Evolutionary conservation across 306 rosid species (phyloP), one percentile per base, ranked within the genome.

Genomic region (Fragaria iinumae): DNA sequence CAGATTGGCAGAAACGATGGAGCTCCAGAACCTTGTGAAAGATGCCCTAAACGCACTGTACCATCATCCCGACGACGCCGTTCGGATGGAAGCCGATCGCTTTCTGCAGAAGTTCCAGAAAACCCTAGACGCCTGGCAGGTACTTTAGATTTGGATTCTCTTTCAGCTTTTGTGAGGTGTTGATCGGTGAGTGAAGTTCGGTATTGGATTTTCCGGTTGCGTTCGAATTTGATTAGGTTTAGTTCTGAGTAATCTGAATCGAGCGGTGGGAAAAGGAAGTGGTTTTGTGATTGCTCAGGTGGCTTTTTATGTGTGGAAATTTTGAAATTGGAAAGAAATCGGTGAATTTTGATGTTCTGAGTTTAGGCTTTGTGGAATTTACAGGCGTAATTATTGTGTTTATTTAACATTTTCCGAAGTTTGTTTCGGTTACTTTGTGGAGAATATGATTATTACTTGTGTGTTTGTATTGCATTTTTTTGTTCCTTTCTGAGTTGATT

Each of bases 61-160:
- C 84, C 99, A 96, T 81, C 99, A 91, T 81, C 99, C 99, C 1
- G 97, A 89, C 79, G 98, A 91, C 75, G 76, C 90, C 49, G 89
- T 93, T 57, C 98, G 97, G 81, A 77, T 86, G 87, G 94, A 90
- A 76, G 99, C 99, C 90, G 99, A 96, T 96, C 99, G 94, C 45
- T 96, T 90, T 84, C 98, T 96, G 4, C 99, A 96, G 77, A 90
- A 91, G 44, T 96, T 96, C 74, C 98, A 91, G 89, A 90, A 98
- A 7, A 92, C 97, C n/a, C 80, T 96, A 39, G 99, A 96, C 84
- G 99, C 99, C 55, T 96, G 99, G 99, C 99, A 96, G 99, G 99
- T 96, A 45, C 55, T 78, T 68, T 45, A 23, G 39, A 62, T 74
- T 67, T 74, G 45, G 67, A 56, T 66, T 56, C 18, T 27, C 20